Evolutionary conservation across 2,329 filamentous ascomycete species (phyloP), one percentile per base, ranked within the genome.

Genomic region (Botrytis squamosa): DNA sequence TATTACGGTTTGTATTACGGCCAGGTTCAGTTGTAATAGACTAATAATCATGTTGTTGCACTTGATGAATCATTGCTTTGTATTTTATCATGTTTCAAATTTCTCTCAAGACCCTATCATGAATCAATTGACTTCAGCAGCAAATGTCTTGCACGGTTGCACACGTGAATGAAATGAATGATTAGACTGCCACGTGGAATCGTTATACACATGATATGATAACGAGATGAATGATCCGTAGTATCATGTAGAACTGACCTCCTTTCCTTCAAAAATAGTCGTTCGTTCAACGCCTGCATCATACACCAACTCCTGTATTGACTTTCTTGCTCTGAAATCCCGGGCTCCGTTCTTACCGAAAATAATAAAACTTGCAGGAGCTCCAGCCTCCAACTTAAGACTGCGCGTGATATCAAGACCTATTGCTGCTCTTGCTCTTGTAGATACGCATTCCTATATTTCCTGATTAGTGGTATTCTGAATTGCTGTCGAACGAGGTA

Each of bases 401-500:
- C 74, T 75, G 67, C 44, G 29, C 18, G 71, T 73, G 36, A 69
- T 60, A 25, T 66, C 66, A 18, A 80, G 73, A 4, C 80, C 80
- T 52, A 80, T 81, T n/a, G 80, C 79, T 25, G 72, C 29, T 62
- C 78, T 80, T 5, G 80, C 80, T 74, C 80, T 74, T 57, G 70
- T 77, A 42, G 80, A 80, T 55, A 81, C 74, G 65, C 80, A 81
- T 78, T 80, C 75, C 80, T 81, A 64, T 20, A 33, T 42, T 22
- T 10, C 59, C 44, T 2, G 46, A 5, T 78, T 46, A 78, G 74
- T 72, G 55, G 59, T 29, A 59, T 36, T 55, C 12, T n/a, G 22
- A 29, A 40, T 42, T 68, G 9, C 25, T 46, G 12, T 57, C 10
- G 52, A 20, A 20, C 25, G 66, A 68, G 25, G 68, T 36, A 8